Evolutionary conservation across 2,329 filamentous ascomycete species (phyloP).

Genomic region (Karstenula rhodostoma): DNA sequence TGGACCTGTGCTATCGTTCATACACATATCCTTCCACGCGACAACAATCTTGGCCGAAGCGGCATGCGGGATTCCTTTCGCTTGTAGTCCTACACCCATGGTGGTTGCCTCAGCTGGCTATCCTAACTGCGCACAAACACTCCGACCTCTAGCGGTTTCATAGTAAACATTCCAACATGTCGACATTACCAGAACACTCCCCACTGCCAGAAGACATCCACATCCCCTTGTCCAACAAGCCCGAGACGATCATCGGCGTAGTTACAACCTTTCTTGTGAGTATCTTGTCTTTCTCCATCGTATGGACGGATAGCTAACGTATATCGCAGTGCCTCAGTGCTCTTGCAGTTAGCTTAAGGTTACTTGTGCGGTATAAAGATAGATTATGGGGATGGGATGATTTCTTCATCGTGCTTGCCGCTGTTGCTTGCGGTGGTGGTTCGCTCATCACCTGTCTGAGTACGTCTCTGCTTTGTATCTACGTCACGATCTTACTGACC

Average conservation of each 20-base stretch:
- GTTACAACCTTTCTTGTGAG: slow-evolving; percentile 42
- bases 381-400: slow-evolving; percentile 48
- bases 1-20: background rate
- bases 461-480: slow-evolving; percentile 24
- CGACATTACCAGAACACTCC: slow-evolving; percentile 35
- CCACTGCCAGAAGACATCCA: slow-evolving; percentile 37
- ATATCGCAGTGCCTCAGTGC: background rate
- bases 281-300: background rate
- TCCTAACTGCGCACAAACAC: background rate
- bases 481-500: slow-evolving; percentile 13
- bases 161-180: background rate
- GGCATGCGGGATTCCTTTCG: background rate
- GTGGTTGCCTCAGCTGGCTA: background rate
- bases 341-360: slow-evolving; percentile 35
- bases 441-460: slow-evolving; percentile 42
- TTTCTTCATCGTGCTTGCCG: slow-evolving; percentile 41
- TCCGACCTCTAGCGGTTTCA: background rate
- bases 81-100: slow-evolving; percentile 8
- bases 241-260: slow-evolving; percentile 38
- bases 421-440: slow-evolving; percentile 32
- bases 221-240: slow-evolving; percentile 38
- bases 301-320: background rate
- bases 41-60: background rate
- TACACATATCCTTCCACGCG: background rate
- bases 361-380: slow-evolving; percentile 41